Evolutionary conservation across 2,329 filamentous ascomycete genomes (phyloP).

Genomic region (Aspergillus sp.): DNA sequence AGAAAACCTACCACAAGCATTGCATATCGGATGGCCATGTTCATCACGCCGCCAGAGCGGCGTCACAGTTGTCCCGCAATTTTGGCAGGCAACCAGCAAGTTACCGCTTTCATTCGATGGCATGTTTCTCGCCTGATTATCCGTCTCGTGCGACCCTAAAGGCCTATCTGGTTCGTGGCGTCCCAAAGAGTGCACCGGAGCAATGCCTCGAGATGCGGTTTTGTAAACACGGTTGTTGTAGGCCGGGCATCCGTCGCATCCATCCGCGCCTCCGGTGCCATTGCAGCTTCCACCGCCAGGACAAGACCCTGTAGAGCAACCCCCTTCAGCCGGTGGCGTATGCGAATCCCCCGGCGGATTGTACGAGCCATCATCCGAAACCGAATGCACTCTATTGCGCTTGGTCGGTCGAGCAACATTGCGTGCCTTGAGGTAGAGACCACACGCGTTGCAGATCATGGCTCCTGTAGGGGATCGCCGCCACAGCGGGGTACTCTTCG

Average conservation of each 20-base stretch:
- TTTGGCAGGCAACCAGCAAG: slow-evolving; percentile 85
- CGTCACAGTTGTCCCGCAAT: slow-evolving; percentile 93
- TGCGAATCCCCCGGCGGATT: slow-evolving; percentile 27
- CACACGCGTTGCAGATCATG: slow-evolving; percentile 96
- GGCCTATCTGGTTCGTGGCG: slow-evolving; percentile 17
- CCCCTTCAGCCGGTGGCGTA: slow-evolving; percentile 11
- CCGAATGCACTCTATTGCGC: slow-evolving; percentile 59
- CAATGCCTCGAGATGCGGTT: slow-evolving; percentile 49
- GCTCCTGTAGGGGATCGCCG: slow-evolving; percentile 83
- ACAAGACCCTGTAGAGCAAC: slow-evolving; percentile 65
- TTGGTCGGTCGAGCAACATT: slow-evolving; percentile 87
- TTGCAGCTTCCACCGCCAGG: slow-evolving; percentile 93
- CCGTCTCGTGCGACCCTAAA: slow-evolving; percentile 13
- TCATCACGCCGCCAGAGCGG: slow-evolving; percentile 93
- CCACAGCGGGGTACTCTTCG: slow-evolving; percentile 90
- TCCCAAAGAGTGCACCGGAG: slow-evolving; percentile 23
- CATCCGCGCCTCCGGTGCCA: slow-evolving; percentile 88
- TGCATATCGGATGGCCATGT: slow-evolving; percentile 92
- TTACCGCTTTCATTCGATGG: slow-evolving; percentile 18
- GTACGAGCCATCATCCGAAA: slow-evolving; percentile 14
- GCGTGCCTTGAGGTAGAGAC: slow-evolving; percentile 84
- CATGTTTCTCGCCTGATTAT: slow-evolving; percentile 14
- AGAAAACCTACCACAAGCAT: slow-evolving; percentile 76
- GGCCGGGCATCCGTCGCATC: slow-evolving; percentile 89
- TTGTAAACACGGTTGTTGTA: slow-evolving; percentile 97